Conservation (phyloP, 192 early-diverging fungal species). For the Linnemannia elongata region DNA sequence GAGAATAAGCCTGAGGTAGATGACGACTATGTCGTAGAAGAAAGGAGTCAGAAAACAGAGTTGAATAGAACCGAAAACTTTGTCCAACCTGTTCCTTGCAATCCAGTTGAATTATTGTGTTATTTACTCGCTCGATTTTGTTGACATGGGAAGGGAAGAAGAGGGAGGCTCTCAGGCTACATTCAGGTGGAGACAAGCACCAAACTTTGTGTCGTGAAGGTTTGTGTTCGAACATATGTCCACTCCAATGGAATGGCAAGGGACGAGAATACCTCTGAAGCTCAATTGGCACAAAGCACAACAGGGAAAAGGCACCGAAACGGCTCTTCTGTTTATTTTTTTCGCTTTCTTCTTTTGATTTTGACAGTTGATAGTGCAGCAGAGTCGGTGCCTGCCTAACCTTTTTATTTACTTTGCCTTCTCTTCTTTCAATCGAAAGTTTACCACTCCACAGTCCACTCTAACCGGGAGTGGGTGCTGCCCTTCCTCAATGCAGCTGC, state of each 20-base stretch:
- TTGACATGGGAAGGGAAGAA: background rate
- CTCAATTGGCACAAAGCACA: background rate
- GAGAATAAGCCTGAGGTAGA: background rate
- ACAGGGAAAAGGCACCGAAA: background rate
- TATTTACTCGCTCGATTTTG: background rate
- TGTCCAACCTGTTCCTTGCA: background rate
- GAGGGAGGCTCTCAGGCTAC: background rate
- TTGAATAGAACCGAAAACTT: background rate
- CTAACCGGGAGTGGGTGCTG: background rate
- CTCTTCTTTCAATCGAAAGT: background rate
- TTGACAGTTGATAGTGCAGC: background rate
- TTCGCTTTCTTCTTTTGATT: background rate
- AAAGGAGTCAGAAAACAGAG: background rate
- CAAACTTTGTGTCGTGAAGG: background rate
- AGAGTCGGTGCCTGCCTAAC: background rate
- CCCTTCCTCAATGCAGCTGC: background rate
- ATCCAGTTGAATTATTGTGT: background rate
- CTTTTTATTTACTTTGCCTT: background rate
- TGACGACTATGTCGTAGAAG: background rate
- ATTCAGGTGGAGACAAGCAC: background rate
- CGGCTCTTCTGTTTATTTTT: background rate
- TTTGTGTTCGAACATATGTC: background rate
- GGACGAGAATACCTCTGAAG: background rate
- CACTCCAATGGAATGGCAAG: background rate
- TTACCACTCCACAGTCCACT: background rate